phyloP scores from a whole-genome alignment of 768 basidiomycete genomes.

The Leucosporidium yakuticum region DNA sequence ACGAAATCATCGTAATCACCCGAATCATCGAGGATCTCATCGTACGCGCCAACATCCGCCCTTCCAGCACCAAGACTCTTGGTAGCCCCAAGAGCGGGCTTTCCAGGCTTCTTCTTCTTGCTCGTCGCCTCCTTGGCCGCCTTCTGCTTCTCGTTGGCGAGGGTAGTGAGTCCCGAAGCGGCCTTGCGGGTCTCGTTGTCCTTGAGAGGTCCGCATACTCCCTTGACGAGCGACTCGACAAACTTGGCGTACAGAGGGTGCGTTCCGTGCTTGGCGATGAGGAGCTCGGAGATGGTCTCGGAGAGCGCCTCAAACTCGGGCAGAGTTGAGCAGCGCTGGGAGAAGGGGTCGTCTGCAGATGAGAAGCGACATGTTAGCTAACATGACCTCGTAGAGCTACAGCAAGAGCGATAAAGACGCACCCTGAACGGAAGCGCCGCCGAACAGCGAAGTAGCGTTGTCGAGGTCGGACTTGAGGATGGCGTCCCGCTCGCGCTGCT shows the following conservation, averaged over 20 bases:
- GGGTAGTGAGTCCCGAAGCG: slow-evolving; percentile 70
- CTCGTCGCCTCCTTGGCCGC: slow-evolving; percentile 79
- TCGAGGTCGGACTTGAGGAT: slow-evolving; percentile 78
- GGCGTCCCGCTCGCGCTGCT: slow-evolving; percentile 62
- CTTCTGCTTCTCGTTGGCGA: slow-evolving; percentile 93
- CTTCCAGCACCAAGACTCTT: slow-evolving; percentile 60
- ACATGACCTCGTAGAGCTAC: background rate
- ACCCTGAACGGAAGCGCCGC: slow-evolving; percentile 41
- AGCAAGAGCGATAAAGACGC: background rate
- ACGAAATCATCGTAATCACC: slow-evolving; percentile 13
- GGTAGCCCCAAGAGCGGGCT: slow-evolving; percentile 67
- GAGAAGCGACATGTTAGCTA: slow-evolving; percentile 14
- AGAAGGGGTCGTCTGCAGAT: slow-evolving; percentile 66
- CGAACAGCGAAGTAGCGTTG: slow-evolving; percentile 75
- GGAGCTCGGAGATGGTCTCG: slow-evolving; percentile 60
- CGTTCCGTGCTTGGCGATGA: slow-evolving; percentile 70
- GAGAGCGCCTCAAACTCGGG: slow-evolving; percentile 78
- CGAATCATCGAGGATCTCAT: slow-evolving; percentile 78
- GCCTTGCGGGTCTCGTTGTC: slow-evolving; percentile 90
- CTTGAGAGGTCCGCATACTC: slow-evolving; percentile 67
- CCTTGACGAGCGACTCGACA: slow-evolving; percentile 73
- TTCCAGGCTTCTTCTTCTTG: slow-evolving; percentile 76
- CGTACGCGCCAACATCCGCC: slow-evolving; percentile 52
- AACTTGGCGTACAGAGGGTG: slow-evolving; percentile 80
- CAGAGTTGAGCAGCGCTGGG: slow-evolving; percentile 75